phyloP scores from a whole-genome alignment of 1,139 yeast genomes.

The Martiniozyma asiatica region DNA sequence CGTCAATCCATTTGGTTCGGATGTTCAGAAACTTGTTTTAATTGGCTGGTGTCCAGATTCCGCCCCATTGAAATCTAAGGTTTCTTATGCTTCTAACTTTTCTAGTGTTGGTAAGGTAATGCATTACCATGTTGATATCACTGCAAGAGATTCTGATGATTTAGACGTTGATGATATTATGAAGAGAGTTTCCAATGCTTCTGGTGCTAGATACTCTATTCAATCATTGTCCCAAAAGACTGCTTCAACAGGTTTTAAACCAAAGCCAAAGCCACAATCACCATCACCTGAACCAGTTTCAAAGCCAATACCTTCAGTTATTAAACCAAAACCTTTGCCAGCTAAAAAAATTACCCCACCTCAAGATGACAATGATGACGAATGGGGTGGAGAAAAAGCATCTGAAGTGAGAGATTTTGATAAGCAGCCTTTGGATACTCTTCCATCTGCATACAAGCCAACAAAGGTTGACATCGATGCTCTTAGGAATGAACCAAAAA shows the following conservation, averaged over 20 bases:
- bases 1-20: constrained; percentile 81
- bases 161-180: constrained; percentile 68
- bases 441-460: constrained; percentile 62
- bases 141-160: constrained; percentile 92
- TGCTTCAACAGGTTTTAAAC: constrained; percentile 16
- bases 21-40: constrained; percentile 69
- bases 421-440: constrained; percentile 44
- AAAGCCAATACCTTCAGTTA: constrained; percentile 11
- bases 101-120: constrained; percentile 60
- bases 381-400: constrained; percentile 57
- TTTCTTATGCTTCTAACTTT: constrained; percentile 65
- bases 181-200: constrained; percentile 73
- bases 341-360: constrained; percentile 8
- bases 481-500: constrained; percentile 26
- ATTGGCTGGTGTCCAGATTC: constrained; percentile 93
- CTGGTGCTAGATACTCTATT: constrained; percentile 89
- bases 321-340: constrained; percentile 17
- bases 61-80: constrained; percentile 63
- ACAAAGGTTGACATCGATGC: constrained; percentile 38
- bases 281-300: constrained; percentile 15
- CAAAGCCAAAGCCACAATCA: constrained; percentile 18
- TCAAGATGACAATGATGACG: constrained; percentile 31
- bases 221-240: constrained; percentile 26
- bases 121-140: constrained; percentile 91
- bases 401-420: constrained; percentile 60